Base-by-base conservation (phyloP, 2,329 filamentous ascomycete genomes). In the Claviceps citrina region DNA sequence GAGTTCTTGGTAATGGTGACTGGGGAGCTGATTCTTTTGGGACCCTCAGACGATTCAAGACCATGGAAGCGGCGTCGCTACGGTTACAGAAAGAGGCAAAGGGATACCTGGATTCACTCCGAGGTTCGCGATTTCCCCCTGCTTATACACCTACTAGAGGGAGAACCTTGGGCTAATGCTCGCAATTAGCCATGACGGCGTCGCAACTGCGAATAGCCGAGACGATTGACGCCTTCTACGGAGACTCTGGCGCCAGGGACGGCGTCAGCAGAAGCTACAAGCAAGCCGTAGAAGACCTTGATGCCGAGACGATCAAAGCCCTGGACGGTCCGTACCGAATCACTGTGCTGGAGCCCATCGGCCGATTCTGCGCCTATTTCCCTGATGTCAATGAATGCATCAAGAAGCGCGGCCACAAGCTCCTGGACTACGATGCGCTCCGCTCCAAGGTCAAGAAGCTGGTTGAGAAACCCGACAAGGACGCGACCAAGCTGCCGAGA, bases 141-240 rank as follows among this genome's bases (percentile, higher is more conserved):
- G 15, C 6, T 16, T 18, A 13, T 20, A 22, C 31, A 20, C n/a
- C 9, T n/a, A 12, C 8, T 15, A 6, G 4, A 4, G 16, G n/a
- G n/a, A n/a, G n/a, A n/a, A n/a, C n/a, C 27, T 8, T 22, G n/a
- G 13, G 20, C 28, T 39, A 43, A 36, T 13, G 20, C 18, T 26
- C 19, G 16, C 13, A 16, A 22, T 24, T 49, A 86, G 89, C 91
- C 50, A 98, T 98, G 91, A 98, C 91, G 13, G 89, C 91, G 39
- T 95, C 87, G 40, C 91, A 98, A 65, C 96, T 98, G 89, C 81
- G 89, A 56, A 96, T 98, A 60, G 91, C 91, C 48, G 91, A 98
- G 63, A 98, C 91, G 16, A 98, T 98, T 62, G 91, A 98, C 64
- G 91, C 91, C 31, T 98, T 98, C 63, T 98, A 98, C 65, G 91